A percentile compares a stretch with the other conserved stretches of the same genome.
Conservation (phyloP, 495 filamentous ascomycete species). For the Penicillium herquei region DNA sequence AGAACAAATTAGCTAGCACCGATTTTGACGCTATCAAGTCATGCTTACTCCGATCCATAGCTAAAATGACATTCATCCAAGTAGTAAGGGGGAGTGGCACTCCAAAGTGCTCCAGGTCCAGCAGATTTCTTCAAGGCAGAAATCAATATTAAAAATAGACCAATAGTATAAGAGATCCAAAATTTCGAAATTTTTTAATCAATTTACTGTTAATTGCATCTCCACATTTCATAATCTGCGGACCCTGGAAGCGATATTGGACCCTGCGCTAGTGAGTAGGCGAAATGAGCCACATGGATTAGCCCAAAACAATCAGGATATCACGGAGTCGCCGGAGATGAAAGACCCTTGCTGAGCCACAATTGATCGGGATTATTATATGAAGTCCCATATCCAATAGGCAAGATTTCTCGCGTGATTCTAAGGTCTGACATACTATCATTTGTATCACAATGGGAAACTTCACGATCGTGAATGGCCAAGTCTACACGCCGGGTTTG, state of each 20-base stretch:
- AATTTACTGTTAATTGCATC: not conserved
- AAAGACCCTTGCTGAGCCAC: not conserved
- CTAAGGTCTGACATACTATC: not conserved
- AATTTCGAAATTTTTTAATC: not conserved
- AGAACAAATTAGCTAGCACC: not conserved
- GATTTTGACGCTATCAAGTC: too few relatives aligned
- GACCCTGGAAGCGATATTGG: not conserved
- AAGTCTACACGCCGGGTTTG: conserved; percentile 63
- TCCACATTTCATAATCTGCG: not conserved
- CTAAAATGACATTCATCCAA: too few relatives aligned
- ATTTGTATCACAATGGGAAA: conserved; percentile 13
- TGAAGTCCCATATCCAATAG: too few relatives aligned
- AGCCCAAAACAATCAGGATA: not conserved
- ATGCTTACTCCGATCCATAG: too few relatives aligned
- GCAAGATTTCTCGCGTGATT: too few relatives aligned
- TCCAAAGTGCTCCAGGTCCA: too few relatives aligned
- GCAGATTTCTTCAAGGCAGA: too few relatives aligned
- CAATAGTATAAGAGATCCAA: not conserved
- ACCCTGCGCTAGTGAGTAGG: conserved; percentile 1
- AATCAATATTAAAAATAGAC: not conserved
- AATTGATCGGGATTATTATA: not conserved
- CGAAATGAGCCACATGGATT: not conserved
- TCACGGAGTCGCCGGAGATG: conserved; percentile 1
- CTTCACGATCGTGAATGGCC: conserved; percentile 56
- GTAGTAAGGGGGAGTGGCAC: too few relatives aligned